Percentiles rank a stretch among this genome's conserved stretches.
phyloP scores from a whole-genome alignment of 306 rosid species.

The Prinsepia uniflora region DNA sequence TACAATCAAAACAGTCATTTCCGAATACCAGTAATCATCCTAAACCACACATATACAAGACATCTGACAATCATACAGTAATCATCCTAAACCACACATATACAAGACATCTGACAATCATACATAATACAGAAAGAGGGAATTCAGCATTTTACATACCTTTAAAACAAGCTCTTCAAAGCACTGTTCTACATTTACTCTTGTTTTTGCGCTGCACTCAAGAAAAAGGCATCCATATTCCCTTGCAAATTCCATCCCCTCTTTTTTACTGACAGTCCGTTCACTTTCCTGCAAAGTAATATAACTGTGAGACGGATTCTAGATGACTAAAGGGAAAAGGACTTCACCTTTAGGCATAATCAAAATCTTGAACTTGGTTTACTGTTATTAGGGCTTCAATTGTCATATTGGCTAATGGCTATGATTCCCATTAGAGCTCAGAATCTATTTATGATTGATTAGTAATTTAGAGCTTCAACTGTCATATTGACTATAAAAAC shows the following conservation, averaged over 20 bases:
- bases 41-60: background rate
- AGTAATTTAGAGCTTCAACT: background rate
- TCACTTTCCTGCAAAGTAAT: conserved; percentile 57
- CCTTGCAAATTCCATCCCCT: conserved; percentile 67
- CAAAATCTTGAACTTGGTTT: background rate
- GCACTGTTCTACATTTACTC: conserved; percentile 68
- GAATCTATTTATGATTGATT: background rate
- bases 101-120: background rate
- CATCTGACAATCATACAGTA: background rate
- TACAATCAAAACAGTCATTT: background rate
- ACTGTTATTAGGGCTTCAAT: background rate
- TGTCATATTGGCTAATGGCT: too few species aligned
- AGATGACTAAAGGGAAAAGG: background rate
- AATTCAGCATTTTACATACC: conserved; percentile 35
- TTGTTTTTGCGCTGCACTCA: conserved; percentile 79
- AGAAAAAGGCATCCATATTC: conserved; percentile 68
- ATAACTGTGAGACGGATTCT: background rate
- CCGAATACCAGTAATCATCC: background rate
- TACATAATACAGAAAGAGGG: background rate
- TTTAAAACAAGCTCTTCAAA: conserved; percentile 74
- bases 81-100: background rate
- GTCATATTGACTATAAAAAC: background rate
- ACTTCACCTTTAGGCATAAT: background rate
- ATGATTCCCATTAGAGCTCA: background rate
- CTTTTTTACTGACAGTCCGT: conserved; percentile 65